A percentile compares a stretch with the other conserved stretches of the same genome.
phyloP scores from a whole-genome alignment of 768 basidiomycete species.

The Baorangia bicolor region DNA sequence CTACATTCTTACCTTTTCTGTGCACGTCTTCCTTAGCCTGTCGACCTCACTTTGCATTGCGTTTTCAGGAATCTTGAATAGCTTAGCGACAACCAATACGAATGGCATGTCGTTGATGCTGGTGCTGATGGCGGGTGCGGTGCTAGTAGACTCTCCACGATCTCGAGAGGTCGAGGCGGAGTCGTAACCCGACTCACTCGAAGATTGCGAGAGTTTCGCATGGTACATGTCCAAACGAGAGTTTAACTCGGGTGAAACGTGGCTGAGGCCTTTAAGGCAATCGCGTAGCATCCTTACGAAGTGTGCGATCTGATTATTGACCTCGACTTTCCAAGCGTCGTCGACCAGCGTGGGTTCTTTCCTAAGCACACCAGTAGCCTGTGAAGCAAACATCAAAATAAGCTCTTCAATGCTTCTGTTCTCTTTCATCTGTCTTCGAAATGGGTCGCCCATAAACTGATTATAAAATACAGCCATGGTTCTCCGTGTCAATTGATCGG shows the following conservation, averaged over 20 bases:
- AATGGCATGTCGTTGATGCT: slow-evolving; percentile 76
- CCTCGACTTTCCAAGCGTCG: slow-evolving; percentile 90
- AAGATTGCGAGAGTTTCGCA: slow-evolving; percentile 66
- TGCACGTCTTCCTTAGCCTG: slow-evolving; percentile 58
- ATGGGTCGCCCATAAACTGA: slow-evolving; percentile 80
- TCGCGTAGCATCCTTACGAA: slow-evolving; percentile 88
- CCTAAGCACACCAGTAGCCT: slow-evolving; percentile 82
- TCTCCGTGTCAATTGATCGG: slow-evolving; percentile 84
- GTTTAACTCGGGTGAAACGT: slow-evolving; percentile 81
- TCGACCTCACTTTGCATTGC: slow-evolving; percentile 76
- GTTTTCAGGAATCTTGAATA: slow-evolving; percentile 74
- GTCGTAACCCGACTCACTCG: slow-evolving; percentile 67
- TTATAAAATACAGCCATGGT: slow-evolving; percentile 93
- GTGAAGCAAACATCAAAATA: slow-evolving; percentile 92
- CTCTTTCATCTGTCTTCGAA: slow-evolving; percentile 90
- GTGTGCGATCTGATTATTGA: slow-evolving; percentile 87
- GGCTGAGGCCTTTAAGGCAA: slow-evolving; percentile 66
- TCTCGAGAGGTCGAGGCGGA: slow-evolving; percentile 58
- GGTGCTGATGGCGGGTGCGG: slow-evolving; percentile 37
- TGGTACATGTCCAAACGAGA: slow-evolving; percentile 82
- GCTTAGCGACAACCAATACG: slow-evolving; percentile 60
- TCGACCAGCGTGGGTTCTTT: slow-evolving; percentile 83
- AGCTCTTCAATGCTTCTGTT: slow-evolving; percentile 97
- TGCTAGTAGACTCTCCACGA: slow-evolving; percentile 47
- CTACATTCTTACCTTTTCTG: slow-evolving; percentile 59